Percentiles rank a stretch among this genome's conserved stretches.
phyloP scores from a whole-genome alignment of 768 basidiomycete species.

The Rhizopogon sp. region DNA sequence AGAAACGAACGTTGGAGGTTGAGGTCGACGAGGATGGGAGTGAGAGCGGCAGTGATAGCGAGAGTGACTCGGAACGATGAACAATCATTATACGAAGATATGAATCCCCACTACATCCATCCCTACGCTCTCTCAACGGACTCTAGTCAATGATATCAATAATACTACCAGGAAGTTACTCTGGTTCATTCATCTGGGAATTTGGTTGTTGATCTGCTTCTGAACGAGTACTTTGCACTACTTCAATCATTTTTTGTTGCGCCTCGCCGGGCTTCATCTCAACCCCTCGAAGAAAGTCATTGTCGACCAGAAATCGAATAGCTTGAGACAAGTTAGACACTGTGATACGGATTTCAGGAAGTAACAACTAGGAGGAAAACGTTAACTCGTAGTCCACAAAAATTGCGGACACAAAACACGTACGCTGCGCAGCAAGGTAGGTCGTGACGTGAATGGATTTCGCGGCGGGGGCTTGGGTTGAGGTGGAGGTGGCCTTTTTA shows the following conservation, averaged over 20 bases:
- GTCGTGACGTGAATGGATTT: conserved; percentile 64
- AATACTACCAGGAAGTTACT: not conserved
- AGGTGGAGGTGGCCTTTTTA: conserved; percentile 20
- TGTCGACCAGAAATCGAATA: conserved; percentile 84
- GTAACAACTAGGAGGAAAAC: conserved; percentile 52
- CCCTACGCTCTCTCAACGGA: not conserved
- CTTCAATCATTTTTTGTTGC: conserved; percentile 55
- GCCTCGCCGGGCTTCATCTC: conserved; percentile 81
- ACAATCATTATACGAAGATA: not conserved
- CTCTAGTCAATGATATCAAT: not conserved
- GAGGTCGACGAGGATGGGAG: conserved; percentile 50
- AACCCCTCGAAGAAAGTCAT: conserved; percentile 78
- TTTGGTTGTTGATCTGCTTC: not conserved
- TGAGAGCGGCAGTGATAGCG: conserved; percentile 28
- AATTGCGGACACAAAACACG: conserved; percentile 14
- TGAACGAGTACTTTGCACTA: conserved; percentile 32
- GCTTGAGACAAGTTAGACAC: conserved; percentile 91
- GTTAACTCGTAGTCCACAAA: not conserved
- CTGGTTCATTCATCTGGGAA: not conserved
- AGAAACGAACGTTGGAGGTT: conserved; percentile 61
- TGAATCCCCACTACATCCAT: not conserved
- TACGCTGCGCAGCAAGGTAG: conserved; percentile 78
- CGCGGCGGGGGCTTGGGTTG: conserved; percentile 47
- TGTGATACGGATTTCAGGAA: conserved; percentile 83
- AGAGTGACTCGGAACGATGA: conserved; percentile 3